Evolutionary conservation across 768 basidiomycete species (phyloP).

Genomic region (Pholiota molesta): DNA sequence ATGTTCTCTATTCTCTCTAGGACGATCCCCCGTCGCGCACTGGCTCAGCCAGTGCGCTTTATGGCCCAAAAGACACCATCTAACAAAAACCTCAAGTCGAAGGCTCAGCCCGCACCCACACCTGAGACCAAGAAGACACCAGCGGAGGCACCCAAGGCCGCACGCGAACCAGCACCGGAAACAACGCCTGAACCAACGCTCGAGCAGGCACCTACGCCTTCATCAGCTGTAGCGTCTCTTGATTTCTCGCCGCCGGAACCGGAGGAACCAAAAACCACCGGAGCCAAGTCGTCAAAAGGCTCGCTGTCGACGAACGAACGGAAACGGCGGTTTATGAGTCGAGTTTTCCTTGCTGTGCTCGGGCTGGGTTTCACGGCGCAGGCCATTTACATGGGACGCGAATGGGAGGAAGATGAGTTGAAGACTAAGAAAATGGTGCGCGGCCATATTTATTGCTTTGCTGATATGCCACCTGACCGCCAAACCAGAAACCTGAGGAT

Average conservation of each 20-base stretch:
- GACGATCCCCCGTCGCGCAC: constrained; percentile 35
- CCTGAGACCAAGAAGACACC: constrained; percentile 16
- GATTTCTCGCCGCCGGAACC: constrained; percentile 66
- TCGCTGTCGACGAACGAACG: constrained; percentile 80
- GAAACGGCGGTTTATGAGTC: constrained; percentile 57
- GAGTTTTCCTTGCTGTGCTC: constrained; percentile 56
- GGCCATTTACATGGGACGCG: constrained; percentile 70
- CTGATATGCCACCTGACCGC: background rate
- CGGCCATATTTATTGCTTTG: constrained; percentile 10
- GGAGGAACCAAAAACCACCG: constrained; percentile 56
- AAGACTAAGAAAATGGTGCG: constrained; percentile 64
- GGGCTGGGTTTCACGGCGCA: constrained; percentile 59
- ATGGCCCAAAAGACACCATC: constrained; percentile 33
- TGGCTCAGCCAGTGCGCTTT: constrained; percentile 36
- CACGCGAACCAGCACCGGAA: constrained; percentile 1
- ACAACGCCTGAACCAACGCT: background rate
- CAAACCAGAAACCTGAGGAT: constrained; percentile 54
- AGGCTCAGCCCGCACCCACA: background rate
- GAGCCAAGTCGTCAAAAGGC: constrained; percentile 78
- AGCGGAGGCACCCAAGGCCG: constrained; percentile 13
- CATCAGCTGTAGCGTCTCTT: constrained; percentile 47
- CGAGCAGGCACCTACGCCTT: constrained; percentile 8
- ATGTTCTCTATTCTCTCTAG: constrained; percentile 38
- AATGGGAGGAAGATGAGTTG: constrained; percentile 78
- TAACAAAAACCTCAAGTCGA: constrained; percentile 20